Conservation (phyloP, 108 stramenopile species). For the Skeletonema menzelii region DNA sequence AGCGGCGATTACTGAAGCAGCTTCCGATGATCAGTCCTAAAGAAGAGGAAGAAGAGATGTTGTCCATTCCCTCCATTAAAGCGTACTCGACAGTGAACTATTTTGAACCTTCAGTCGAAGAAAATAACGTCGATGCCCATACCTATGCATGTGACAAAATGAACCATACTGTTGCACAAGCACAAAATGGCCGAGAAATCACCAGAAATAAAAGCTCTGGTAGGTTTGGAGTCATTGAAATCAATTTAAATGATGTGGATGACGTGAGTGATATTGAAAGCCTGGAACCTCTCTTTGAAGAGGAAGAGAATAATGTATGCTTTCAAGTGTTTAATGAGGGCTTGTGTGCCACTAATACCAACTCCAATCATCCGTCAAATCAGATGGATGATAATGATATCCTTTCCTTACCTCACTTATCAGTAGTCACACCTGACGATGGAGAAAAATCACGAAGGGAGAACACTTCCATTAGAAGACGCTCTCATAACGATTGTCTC, state of each 20-base stretch:
- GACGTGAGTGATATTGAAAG: conserved; percentile 1
- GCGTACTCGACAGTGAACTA: neutral
- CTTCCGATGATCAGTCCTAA: neutral
- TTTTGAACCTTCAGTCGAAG: neutral
- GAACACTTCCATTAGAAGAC: neutral
- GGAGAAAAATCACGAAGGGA: neutral
- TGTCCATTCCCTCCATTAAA: neutral
- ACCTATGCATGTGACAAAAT: neutral
- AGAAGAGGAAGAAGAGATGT: neutral
- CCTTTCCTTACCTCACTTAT: neutral
- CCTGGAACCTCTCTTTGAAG: neutral
- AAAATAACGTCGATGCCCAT: neutral
- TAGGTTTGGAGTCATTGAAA: neutral
- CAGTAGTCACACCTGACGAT: neutral
- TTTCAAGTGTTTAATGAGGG: neutral
- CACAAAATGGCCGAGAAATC: neutral
- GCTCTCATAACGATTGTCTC: neutral
- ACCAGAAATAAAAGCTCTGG: neutral
- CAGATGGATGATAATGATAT: neutral
- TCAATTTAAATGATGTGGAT: neutral
- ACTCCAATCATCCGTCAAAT: neutral
- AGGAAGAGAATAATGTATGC: neutral
- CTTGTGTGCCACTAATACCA: neutral
- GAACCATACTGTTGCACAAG: neutral
- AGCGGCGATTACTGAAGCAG: neutral